Evolutionary conservation across 2,329 filamentous ascomycete species (phyloP), one percentile per base, ranked within the genome.

Genomic region (Lasiodiplodia sp.): DNA sequence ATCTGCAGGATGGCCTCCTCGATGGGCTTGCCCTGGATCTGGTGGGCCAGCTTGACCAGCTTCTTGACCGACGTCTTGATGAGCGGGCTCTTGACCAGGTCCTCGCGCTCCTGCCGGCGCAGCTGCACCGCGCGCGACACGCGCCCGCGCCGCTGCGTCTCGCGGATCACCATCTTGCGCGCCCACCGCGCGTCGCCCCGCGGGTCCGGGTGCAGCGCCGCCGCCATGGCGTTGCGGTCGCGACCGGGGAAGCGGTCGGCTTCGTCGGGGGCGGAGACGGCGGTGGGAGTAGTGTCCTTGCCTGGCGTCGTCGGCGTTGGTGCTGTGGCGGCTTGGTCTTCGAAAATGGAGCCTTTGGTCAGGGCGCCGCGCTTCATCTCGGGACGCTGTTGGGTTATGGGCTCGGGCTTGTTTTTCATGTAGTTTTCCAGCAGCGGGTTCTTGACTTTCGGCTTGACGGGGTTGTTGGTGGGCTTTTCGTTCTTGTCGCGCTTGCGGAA

Each of bases 1-100:
- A 99, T 97, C 85, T 99, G 96, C 67, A 92, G 82, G 72, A 98
- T 92, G 16, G 96, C 96, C 44, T 99, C 94, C 69, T 96, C 93
- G 70, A 99, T 85, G n/a, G 91, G 90, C 87, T 97, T 98, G 72
- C 96, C 96, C 2, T 89, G 87, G 76, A 99, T 96, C 82, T 98
- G 96, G 67, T 91, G 89, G 28, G 95, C 90, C 62, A 99, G 83
- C 74, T 92, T 91, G 65, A 91, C 90, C 67, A 99, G 86, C 84
- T 99, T 99, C 88, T 99, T 99, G 71, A 92, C 85, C 60, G 90
- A 93, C 2, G 96, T 97, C 75, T 94, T 90, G 77, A 97, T 87
- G 73, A 88, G 87, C 57, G 90, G 86, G 71, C 90, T 93, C 80
- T 90, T 90, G 78, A 82, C 83, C 31, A 86, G 74, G 66, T 83